Evolutionary conservation across 2,329 filamentous ascomycete species (phyloP).

Genomic region (Penicillium sp.): DNA sequence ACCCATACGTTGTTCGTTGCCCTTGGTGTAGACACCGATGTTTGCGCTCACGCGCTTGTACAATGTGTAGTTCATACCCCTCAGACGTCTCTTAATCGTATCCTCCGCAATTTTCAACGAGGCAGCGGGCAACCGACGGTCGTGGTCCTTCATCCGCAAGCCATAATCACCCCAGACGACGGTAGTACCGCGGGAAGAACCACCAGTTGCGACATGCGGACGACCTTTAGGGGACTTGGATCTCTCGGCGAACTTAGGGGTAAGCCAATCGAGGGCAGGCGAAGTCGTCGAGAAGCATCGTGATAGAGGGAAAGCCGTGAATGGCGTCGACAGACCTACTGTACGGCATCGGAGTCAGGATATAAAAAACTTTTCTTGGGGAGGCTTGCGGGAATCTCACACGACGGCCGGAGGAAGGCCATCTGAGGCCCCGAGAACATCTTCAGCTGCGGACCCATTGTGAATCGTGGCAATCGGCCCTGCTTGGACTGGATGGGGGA

Average conservation of each 20-base stretch:
- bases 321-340: slow-evolving; percentile 19
- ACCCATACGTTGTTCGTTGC: slow-evolving; percentile 97
- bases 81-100: slow-evolving; percentile 76
- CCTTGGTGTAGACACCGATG: slow-evolving; percentile 87
- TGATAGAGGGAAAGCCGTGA: slow-evolving; percentile 33
- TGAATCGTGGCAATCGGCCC: too few relatives aligned
- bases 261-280: slow-evolving; percentile 62
- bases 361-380: too few relatives aligned
- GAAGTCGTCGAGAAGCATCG: slow-evolving; percentile 67
- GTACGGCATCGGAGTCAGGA: too few relatives aligned
- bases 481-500: too few relatives aligned
- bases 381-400: slow-evolving; percentile 27
- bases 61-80: slow-evolving; percentile 83
- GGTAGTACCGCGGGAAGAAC: slow-evolving; percentile 83
- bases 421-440: slow-evolving; percentile 30
- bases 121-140: slow-evolving; percentile 76
- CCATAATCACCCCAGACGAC: slow-evolving; percentile 96
- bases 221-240: slow-evolving; percentile 85
- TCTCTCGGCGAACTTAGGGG: slow-evolving; percentile 67
- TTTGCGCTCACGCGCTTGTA: slow-evolving; percentile 89
- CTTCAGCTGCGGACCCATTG: slow-evolving; percentile 32
- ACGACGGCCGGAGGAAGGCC: too few relatives aligned
- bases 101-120: slow-evolving; percentile 88
- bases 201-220: slow-evolving; percentile 78
- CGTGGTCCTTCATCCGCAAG: slow-evolving; percentile 83